A percentile compares a stretch with the other conserved stretches of the same genome.
These are phyloP conservation scores for Pseudonitzschia pungens DNA, from an alignment of 108 stramenopile genomes.

Conservation along the genomic window DNA sequence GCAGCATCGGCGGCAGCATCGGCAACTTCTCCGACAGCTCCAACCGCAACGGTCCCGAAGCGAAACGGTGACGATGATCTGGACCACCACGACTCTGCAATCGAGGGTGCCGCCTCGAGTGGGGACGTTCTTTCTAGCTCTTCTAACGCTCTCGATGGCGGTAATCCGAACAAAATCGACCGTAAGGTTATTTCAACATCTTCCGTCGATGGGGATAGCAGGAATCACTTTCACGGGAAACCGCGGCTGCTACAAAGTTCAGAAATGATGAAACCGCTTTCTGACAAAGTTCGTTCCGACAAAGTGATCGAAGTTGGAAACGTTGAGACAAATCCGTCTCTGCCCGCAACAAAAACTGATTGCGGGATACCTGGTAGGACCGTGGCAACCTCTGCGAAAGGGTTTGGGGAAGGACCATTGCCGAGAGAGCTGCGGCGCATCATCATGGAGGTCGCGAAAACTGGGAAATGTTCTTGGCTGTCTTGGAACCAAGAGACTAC, in stretches of 20 bases:
- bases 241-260: neutral
- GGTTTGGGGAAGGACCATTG: conserved; percentile 16
- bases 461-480: conserved; percentile 38
- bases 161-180: too few relatives aligned
- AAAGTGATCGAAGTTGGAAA: neutral
- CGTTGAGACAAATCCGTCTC: neutral
- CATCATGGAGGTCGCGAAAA: conserved; percentile 37
- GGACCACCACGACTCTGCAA: neutral
- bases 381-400: neutral
- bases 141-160: too few relatives aligned
- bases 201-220: neutral
- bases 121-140: too few relatives aligned
- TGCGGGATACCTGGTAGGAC: neutral
- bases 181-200: too few relatives aligned
- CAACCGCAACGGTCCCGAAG: neutral
- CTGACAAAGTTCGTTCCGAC: neutral
- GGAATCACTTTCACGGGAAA: neutral
- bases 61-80: neutral
- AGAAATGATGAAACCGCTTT: neutral
- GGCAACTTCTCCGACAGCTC: neutral
- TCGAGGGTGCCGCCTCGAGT: neutral
- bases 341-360: neutral
- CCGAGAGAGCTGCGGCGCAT: conserved; percentile 38
- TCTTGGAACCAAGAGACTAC: conserved; percentile 32
- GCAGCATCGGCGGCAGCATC: neutral